These are phyloP conservation scores for Oryza glaberrima DNA, from an alignment of 176 grass and related monocot species.

Conservation along the genomic window DNA sequence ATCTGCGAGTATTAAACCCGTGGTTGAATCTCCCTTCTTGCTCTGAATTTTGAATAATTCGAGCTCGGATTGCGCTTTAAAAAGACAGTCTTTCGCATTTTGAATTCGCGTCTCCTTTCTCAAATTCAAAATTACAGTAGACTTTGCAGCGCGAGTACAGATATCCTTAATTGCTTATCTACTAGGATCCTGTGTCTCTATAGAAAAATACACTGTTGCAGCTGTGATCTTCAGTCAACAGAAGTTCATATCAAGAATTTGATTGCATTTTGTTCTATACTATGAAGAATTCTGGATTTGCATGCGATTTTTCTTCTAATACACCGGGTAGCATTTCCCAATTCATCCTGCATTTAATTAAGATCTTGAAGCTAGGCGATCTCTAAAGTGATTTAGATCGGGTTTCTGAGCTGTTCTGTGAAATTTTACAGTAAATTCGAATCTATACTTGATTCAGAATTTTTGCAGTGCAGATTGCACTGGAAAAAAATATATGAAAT, in stretches of 20 bases:
- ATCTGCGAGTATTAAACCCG: not conserved
- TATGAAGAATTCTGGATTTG: not conserved
- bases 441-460: not conserved
- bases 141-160: not conserved
- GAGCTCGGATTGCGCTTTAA: not conserved
- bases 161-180: conserved; percentile 11
- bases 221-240: not conserved
- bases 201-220: not conserved
- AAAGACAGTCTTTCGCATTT: not conserved
- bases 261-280: conserved; percentile 1
- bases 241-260: not conserved
- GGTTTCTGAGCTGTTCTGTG: not conserved
- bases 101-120: not conserved
- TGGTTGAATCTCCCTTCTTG: not conserved
- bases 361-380: conserved; percentile 24
- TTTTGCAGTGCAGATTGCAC: conserved; percentile 3
- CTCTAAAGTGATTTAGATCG: not conserved
- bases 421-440: conserved; percentile 28
- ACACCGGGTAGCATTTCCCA: not conserved
- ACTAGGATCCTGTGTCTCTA: conserved; percentile 24
- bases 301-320: not conserved
- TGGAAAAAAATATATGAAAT: not conserved
- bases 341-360: not conserved
- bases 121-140: not conserved
- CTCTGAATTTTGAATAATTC: conserved; percentile 1